Conservation (phyloP, 78 protist genomes). For the Chrysochromulina tobinii region DNA sequence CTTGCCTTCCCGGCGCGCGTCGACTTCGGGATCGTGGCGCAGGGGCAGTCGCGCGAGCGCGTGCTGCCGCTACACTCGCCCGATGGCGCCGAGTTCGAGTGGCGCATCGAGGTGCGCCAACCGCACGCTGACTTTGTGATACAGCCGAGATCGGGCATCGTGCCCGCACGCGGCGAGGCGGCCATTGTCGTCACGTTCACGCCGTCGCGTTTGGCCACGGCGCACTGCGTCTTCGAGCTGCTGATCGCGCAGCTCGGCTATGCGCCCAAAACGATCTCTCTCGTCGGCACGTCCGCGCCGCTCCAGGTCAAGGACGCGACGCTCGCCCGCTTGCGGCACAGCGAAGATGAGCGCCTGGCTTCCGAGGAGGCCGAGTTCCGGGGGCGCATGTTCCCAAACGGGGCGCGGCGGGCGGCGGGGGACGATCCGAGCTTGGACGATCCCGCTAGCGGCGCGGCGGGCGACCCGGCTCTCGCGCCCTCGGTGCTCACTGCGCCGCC, state of each 20-base stretch:
- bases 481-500: no score
- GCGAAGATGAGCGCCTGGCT: no score
- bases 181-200: not conserved
- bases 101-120: not conserved
- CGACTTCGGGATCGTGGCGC: not conserved
- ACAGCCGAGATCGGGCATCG: not conserved
- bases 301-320: no score
- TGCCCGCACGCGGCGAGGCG: slow-evolving; percentile 2
- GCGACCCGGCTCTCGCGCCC: no score
- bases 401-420: no score
- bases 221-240: not conserved
- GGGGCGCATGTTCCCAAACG: no score
- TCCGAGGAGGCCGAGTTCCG: no score
- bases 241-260: slow-evolving; percentile 26
- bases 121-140: not conserved
- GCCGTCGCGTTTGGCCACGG: not conserved
- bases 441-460: no score
- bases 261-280: not conserved
- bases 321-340: no score
- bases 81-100: not conserved
- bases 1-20: slow-evolving; percentile 3
- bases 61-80: not conserved
- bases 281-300: not conserved
- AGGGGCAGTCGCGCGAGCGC: not conserved
- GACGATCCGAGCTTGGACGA: no score